phyloP scores from a whole-genome alignment of 164 flowering plant genomes.

The Warburgia ugandensis region DNA sequence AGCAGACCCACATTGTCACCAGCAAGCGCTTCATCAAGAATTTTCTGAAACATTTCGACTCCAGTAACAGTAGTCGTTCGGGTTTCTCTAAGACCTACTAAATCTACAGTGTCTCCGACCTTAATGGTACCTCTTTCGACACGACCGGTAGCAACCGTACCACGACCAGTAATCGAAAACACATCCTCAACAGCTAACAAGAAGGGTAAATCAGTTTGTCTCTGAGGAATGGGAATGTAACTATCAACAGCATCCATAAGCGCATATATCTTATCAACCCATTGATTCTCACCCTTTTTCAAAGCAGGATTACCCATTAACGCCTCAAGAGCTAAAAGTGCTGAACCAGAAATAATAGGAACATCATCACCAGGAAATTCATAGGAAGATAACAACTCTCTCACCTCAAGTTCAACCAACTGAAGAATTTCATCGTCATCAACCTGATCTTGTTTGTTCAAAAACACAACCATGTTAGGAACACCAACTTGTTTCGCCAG shows the following conservation, averaged over 20 bases:
- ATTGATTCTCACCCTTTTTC: constrained; percentile 26
- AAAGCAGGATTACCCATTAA: constrained; percentile 26
- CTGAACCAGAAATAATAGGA: constrained; percentile 31
- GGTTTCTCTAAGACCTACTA: constrained; percentile 26
- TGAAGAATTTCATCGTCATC: constrained; percentile 30
- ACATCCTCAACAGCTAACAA: constrained; percentile 30
- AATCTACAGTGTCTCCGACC: constrained; percentile 29
- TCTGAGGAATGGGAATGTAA: constrained; percentile 32
- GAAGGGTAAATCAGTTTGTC: constrained; percentile 31
- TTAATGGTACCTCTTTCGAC: constrained; percentile 31
- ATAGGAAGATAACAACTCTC: constrained; percentile 27
- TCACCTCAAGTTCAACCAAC: constrained; percentile 28
- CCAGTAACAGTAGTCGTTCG: constrained; percentile 29
- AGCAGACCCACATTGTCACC: constrained; percentile 34
- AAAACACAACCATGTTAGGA: constrained; percentile 33
- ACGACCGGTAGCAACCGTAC: constrained; percentile 33
- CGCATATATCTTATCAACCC: constrained; percentile 30
- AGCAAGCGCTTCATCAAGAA: constrained; percentile 30
- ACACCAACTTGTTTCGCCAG: constrained; percentile 37
- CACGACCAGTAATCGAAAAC: constrained; percentile 32
- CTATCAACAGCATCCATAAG: constrained; percentile 28
- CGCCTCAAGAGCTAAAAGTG: constrained; percentile 27
- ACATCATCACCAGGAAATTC: constrained; percentile 35
- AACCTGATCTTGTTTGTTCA: constrained; percentile 35
- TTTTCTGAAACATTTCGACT: constrained; percentile 35